Percentiles rank a stretch among this genome's conserved stretches.
Conservation (phyloP, 768 basidiomycete genomes). For the Boletus eberwhitei region DNA sequence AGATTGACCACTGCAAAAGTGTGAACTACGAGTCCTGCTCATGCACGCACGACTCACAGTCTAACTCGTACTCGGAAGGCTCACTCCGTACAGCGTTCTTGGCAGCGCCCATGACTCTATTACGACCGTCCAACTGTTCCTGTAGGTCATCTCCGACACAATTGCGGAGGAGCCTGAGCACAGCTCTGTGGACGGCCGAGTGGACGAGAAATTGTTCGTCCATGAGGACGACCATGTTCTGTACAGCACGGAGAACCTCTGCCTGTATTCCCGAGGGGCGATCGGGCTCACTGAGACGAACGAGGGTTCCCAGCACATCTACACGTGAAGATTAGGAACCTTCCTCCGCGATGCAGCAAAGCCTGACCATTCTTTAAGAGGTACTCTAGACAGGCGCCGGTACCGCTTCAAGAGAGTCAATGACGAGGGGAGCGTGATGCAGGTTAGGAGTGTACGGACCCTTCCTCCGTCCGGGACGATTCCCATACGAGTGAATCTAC, state of each 20-base stretch:
- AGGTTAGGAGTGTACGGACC: constrained; percentile 49
- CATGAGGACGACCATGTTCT: constrained; percentile 87
- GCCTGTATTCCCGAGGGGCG: constrained; percentile 88
- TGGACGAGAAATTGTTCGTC: constrained; percentile 94
- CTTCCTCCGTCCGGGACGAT: constrained; percentile 79
- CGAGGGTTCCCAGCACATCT: constrained; percentile 85
- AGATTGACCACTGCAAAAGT: constrained; percentile 76
- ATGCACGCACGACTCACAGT: constrained; percentile 51
- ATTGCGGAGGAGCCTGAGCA: constrained; percentile 76
- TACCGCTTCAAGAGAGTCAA: constrained; percentile 50
- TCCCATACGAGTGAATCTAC: constrained; percentile 86
- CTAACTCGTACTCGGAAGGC: constrained; percentile 88
- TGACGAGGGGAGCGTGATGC: not conserved
- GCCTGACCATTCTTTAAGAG: constrained; percentile 78
- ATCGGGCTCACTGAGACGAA: constrained; percentile 81
- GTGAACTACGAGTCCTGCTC: constrained; percentile 2
- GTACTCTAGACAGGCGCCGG: constrained; percentile 89
- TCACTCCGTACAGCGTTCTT: constrained; percentile 60
- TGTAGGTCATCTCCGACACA: constrained; percentile 92
- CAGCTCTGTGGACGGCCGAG: constrained; percentile 84
- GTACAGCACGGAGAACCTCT: constrained; percentile 81
- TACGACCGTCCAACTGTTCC: constrained; percentile 78
- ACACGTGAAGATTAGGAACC: not conserved
- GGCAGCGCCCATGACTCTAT: constrained; percentile 81
- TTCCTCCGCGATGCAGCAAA: not conserved